Evolutionary conservation across 2,329 filamentous ascomycete genomes (phyloP).

Genomic region (Fusarium drepaniforme): DNA sequence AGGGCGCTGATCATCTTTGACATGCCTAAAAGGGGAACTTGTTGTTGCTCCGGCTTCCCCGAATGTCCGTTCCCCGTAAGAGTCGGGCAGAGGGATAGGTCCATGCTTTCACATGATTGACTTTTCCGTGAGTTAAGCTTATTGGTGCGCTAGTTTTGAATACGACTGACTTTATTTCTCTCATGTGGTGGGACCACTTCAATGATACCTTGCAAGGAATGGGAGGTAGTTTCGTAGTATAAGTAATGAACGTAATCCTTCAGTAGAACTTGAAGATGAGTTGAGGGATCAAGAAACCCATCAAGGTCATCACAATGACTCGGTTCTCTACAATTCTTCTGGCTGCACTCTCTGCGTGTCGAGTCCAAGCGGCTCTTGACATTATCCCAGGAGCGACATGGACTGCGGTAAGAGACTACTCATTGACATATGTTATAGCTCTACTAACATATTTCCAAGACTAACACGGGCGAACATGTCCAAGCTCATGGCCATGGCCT

Average conservation of each 20-base stretch:
- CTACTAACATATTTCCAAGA: constrained; percentile 24
- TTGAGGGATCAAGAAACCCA: not conserved
- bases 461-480: constrained; percentile 65
- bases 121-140: not conserved
- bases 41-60: not conserved
- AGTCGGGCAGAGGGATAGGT: not conserved
- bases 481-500: constrained; percentile 76
- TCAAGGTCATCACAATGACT: constrained; percentile 1
- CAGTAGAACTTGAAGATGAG: not conserved
- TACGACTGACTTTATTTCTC: not conserved
- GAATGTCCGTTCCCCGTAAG: not conserved
- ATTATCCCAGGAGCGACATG: constrained; percentile 60
- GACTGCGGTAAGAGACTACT: constrained; percentile 52
- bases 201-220: not conserved
- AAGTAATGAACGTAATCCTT: not conserved
- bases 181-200: not conserved
- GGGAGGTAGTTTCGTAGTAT: not conserved
- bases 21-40: not conserved
- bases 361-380: constrained; percentile 43
- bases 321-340: constrained; percentile 11
- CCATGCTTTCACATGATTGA: not conserved
- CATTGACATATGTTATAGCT: not conserved
- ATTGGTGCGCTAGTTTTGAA: not conserved
- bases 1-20: not conserved
- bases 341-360: constrained; percentile 10